Conservation (phyloP, 192 early-diverging fungal genomes). For the Pilaira anomala region DNA sequence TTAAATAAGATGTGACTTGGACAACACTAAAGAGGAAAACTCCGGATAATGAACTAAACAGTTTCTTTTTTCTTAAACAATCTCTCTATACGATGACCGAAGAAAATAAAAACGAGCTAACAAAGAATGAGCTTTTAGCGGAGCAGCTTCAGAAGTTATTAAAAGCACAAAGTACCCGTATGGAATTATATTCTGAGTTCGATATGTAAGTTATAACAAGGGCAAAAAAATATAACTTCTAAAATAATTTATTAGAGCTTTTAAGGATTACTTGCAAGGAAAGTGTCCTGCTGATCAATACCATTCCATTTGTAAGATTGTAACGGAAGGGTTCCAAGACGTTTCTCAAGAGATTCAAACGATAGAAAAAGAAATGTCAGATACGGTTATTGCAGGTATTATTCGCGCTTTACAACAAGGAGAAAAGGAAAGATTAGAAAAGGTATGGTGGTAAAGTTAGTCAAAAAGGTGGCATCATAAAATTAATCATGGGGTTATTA, state of each 20-base stretch:
- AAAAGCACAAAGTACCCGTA: conserved; percentile 27
- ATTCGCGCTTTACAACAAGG: conserved; percentile 30
- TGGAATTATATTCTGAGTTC: conserved; percentile 34
- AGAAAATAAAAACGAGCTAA: neutral
- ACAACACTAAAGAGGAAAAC: no score
- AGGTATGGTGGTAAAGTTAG: conserved; percentile 9
- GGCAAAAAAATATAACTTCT: neutral
- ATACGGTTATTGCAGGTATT: conserved; percentile 14
- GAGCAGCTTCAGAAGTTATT: conserved; percentile 17
- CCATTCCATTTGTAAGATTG: conserved; percentile 39
- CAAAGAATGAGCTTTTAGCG: conserved; percentile 10
- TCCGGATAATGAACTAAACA: no score
- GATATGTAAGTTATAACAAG: conserved; percentile 19
- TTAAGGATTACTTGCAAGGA: conserved; percentile 30
- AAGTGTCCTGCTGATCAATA: conserved; percentile 32
- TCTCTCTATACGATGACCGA: neutral
- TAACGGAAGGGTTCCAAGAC: conserved; percentile 42
- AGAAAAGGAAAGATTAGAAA: conserved; percentile 32
- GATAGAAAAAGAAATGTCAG: conserved; percentile 21
- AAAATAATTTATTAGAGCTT: conserved; percentile 24
- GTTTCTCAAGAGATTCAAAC: conserved; percentile 34
- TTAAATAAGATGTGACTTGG: no score
- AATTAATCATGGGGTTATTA: neutral
- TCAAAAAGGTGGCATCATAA: no score
- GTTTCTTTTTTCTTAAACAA: neutral